Evolutionary conservation across 2,329 filamentous ascomycete genomes (phyloP), one percentile per base, ranked within the genome.

Genomic region (Phaeosphaeria sp.): DNA sequence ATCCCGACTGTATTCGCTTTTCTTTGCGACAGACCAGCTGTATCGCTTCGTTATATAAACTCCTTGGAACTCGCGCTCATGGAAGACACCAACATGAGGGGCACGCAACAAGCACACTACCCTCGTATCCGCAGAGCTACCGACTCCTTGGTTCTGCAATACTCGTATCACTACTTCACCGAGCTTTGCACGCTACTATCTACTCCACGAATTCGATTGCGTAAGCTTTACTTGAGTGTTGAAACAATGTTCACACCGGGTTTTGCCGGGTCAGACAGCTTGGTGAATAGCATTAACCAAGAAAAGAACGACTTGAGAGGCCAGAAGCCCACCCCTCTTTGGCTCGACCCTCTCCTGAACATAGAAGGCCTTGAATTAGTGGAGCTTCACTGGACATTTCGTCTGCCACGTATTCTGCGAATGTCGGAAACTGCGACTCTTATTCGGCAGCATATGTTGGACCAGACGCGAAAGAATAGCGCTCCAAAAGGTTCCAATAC

Each of bases 1-100:
- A 56, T 72, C 17, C 63, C 70, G 23, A 71, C 67, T 23, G 66
- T 65, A 2, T 62, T 69, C 10, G 59, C 56, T 0, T 72, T 72
- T 30, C 55, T 72, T 6, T 59, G 63, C 43, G 69, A 72, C 25
- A 59, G 65, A 33, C 54, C 68, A 17, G 27, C 57, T 2, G 47
- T 42, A 17, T 66, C 62, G 11, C 59, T 66, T 9, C 50, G 49
- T 25, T 46, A 52, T 11, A 62, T 72, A 11, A 55, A 27, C 1
- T 64, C 66, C 7, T 44, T 71, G 15, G 56, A 69, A 18, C 46
- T 72, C 17, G 42, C 50, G 17, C 50, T 72, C 5, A 58, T 51
- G 17, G 68, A 72, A 50, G 60, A 56, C 22, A 63, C 58, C 52
- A 67, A 67, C 15, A 61, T 65, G 49, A 61, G 58, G 15, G 61